These are phyloP conservation scores for Talaromyces sp. DNA, from an alignment of 2,329 filamentous ascomycete genomes.

Conservation along the genomic window DNA sequence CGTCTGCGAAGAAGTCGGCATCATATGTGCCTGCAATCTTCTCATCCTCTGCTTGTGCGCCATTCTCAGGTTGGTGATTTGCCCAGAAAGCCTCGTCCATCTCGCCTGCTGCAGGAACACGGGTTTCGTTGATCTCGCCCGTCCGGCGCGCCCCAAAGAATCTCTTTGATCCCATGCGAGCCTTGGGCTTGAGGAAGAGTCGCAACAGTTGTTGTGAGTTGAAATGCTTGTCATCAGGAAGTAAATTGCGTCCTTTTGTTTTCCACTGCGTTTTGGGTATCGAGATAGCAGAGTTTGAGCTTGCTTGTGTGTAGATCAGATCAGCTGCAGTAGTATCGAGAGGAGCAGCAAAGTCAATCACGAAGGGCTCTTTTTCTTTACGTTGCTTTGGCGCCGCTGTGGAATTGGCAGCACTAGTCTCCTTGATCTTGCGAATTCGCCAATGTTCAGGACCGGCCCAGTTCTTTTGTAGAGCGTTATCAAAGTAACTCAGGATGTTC, in stretches of 20 bases:
- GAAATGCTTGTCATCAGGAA: constrained; percentile 98
- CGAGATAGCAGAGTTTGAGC: constrained; percentile 74
- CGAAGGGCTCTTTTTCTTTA: constrained; percentile 95
- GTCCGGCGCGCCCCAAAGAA: constrained; percentile 47
- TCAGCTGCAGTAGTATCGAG: constrained; percentile 69
- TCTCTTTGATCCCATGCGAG: constrained; percentile 68
- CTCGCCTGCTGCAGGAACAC: constrained; percentile 64
- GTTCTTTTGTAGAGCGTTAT: constrained; percentile 92
- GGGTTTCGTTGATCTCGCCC: constrained; percentile 40
- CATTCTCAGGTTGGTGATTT: constrained; percentile 55
- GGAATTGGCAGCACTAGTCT: constrained; percentile 56
- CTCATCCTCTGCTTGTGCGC: constrained; percentile 44
- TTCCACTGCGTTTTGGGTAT: constrained; percentile 94
- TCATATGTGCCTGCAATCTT: constrained; percentile 76
- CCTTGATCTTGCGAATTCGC: constrained; percentile 92
- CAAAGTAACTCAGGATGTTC: constrained; percentile 96
- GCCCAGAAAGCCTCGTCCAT: constrained; percentile 98
- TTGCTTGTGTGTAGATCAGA: constrained; percentile 73
- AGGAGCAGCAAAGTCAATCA: constrained; percentile 81
- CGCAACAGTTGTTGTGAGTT: constrained; percentile 85
- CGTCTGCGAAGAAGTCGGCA: constrained; percentile 89
- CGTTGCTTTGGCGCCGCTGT: constrained; percentile 55
- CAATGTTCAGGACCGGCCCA: constrained; percentile 99
- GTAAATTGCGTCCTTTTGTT: constrained; percentile 84
- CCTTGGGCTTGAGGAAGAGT: constrained; percentile 92